A percentile compares a stretch with the other conserved stretches of the same genome.
Evolutionary conservation across 2,329 filamentous ascomycete species (phyloP).

Genomic region (Botrytis byssoidea): DNA sequence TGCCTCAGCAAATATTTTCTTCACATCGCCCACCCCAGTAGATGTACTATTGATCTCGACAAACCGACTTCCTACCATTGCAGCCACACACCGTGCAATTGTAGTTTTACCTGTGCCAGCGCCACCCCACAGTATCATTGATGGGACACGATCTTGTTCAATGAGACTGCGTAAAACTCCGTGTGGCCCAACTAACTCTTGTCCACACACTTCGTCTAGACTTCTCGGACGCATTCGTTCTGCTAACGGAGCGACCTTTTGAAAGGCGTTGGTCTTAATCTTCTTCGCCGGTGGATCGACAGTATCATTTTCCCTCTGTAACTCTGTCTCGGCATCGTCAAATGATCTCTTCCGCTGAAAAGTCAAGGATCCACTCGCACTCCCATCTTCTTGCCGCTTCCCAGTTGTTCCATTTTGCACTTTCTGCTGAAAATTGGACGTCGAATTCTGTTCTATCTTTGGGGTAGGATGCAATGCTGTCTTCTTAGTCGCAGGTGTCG

Average conservation of each 20-base stretch:
- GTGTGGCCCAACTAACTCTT: slow-evolving; percentile 80
- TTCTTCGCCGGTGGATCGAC: slow-evolving; percentile 53
- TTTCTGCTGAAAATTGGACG: slow-evolving; percentile 41
- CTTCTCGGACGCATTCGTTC: slow-evolving; percentile 88
- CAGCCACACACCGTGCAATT: slow-evolving; percentile 86
- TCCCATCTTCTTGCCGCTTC: slow-evolving; percentile 32
- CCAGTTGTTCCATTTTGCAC: slow-evolving; percentile 31
- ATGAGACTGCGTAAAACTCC: slow-evolving; percentile 88
- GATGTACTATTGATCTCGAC: slow-evolving; percentile 95
- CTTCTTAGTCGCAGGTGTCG: slow-evolving; percentile 58
- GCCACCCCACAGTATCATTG: slow-evolving; percentile 91
- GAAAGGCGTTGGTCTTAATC: slow-evolving; percentile 60
- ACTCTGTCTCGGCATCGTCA: slow-evolving; percentile 29
- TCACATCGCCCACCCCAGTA: slow-evolving; percentile 83
- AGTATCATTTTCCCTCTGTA: slow-evolving; percentile 25
- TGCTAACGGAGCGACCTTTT: slow-evolving; percentile 77
- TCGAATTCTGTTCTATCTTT: slow-evolving; percentile 38
- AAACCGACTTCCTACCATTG: slow-evolving; percentile 78
- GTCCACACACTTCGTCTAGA: slow-evolving; percentile 84
- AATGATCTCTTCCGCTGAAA: slow-evolving; percentile 37
- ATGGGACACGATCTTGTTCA: slow-evolving; percentile 80
- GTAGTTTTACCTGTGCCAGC: slow-evolving; percentile 85
- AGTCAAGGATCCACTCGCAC: slow-evolving; percentile 27
- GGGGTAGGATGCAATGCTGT: slow-evolving; percentile 38
- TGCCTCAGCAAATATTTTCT: slow-evolving; percentile 86